Conservation (phyloP, 495 filamentous ascomycete species). For the Xylaria longipes region DNA sequence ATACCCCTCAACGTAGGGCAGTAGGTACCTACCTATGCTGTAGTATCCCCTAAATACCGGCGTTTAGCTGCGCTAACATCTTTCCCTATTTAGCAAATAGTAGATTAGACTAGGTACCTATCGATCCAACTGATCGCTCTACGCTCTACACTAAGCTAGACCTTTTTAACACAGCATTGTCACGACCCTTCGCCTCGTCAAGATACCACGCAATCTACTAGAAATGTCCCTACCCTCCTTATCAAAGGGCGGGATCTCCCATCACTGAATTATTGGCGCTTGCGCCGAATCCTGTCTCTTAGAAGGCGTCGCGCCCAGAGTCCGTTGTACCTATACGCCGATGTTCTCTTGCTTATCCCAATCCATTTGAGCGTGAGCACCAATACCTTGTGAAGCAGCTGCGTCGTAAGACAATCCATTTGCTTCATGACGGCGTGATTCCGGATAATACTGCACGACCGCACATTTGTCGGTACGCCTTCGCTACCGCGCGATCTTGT, state of each 20-base stretch:
- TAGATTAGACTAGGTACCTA: neutral
- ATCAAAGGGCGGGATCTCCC: neutral
- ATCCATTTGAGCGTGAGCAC: neutral
- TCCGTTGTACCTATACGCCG: neutral
- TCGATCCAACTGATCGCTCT: neutral
- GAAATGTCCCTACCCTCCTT: neutral
- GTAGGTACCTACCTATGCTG: neutral
- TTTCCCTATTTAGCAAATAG: neutral
- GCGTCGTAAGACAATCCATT: neutral
- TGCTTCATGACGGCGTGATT: neutral
- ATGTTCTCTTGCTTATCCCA: neutral
- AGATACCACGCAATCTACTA: neutral
- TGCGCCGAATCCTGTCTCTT: neutral
- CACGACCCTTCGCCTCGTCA: neutral
- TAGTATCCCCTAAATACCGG: neutral
- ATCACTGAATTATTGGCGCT: neutral
- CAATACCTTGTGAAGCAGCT: neutral
- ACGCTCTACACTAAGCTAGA: neutral
- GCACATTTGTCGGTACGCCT: neutral
- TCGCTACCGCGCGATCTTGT: neutral
- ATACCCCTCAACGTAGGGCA: neutral
- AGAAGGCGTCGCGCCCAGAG: neutral
- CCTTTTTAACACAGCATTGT: neutral
- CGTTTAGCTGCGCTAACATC: neutral
- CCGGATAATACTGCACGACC: neutral